A percentile compares a stretch with the other conserved stretches of the same genome.
phyloP scores from a whole-genome alignment of 164 flowering plant genomes.

The Umbilicus rupestris region DNA sequence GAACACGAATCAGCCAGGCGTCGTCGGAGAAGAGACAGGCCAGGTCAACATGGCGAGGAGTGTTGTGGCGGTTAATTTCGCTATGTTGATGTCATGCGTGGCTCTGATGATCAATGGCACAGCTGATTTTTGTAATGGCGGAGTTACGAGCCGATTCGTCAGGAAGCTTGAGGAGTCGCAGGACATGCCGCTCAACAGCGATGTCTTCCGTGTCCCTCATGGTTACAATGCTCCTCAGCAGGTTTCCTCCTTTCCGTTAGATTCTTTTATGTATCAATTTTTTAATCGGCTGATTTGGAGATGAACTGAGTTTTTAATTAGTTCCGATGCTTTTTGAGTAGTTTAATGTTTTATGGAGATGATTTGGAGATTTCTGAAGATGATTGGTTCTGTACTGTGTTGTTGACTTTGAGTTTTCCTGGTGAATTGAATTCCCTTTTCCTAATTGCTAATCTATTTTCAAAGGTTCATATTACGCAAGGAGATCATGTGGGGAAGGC shows the following conservation, averaged over 20 bases:
- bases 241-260: not conserved
- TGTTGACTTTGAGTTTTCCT: not conserved
- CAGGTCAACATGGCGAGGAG: too few relatives aligned
- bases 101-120: not conserved
- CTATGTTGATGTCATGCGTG: not conserved
- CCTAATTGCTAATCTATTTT: too few relatives aligned
- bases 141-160: constrained; percentile 7
- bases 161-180: constrained; percentile 2
- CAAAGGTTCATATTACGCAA: constrained; percentile 7
- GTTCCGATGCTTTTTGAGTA: not conserved
- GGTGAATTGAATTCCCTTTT: too few relatives aligned
- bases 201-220: constrained; percentile 4
- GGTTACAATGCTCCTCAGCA: constrained; percentile 12
- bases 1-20: too few relatives aligned
- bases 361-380: too few relatives aligned
- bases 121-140: not conserved
- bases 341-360: not conserved
- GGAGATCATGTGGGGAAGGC: constrained; percentile 25
- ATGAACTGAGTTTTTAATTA: not conserved
- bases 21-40: too few relatives aligned
- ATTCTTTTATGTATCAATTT: not conserved
- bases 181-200: constrained; percentile 7
- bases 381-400: not conserved
- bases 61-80: too few relatives aligned
- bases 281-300: not conserved